phyloP scores from a whole-genome alignment of 148 eudicot species.

The Pharnaceum exiguum region DNA sequence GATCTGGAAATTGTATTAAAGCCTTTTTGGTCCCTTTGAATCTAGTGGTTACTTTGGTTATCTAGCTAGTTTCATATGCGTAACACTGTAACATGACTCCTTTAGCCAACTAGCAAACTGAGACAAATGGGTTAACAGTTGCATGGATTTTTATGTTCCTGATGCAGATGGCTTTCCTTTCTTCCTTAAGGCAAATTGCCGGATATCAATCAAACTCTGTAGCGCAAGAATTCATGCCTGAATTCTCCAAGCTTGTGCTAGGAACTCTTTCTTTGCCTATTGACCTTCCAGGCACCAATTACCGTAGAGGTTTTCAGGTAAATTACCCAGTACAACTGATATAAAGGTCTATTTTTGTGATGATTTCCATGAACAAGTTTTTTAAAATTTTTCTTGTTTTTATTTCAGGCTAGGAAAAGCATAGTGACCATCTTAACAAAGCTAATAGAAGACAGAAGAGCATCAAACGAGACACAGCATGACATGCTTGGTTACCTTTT shows the following conservation, averaged over 20 bases:
- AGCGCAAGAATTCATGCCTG: constrained; percentile 64
- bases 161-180: constrained; percentile 78
- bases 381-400: background rate
- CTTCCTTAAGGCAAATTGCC: constrained; percentile 71
- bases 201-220: constrained; percentile 48
- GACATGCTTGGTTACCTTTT: constrained; percentile 76
- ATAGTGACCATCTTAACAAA: constrained; percentile 49
- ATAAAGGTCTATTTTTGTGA: no score
- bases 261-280: constrained; percentile 90
- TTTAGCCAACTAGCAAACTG: no score
- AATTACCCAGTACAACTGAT: no score
- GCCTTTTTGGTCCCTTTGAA: no score
- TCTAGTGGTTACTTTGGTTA: no score
- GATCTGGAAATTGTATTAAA: background rate
- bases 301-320: constrained; percentile 73
- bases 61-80: no score
- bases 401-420: constrained; percentile 68
- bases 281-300: constrained; percentile 83
- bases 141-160: background rate
- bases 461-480: constrained; percentile 25
- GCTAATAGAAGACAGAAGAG: constrained; percentile 66
- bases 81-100: no score
- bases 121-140: no score
- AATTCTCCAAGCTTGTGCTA: constrained; percentile 67
- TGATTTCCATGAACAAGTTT: no score